A percentile compares a stretch with the other conserved stretches of the same genome.
Conservation (phyloP, 306 rosid genomes). For the Inga leiocalycina region DNA sequence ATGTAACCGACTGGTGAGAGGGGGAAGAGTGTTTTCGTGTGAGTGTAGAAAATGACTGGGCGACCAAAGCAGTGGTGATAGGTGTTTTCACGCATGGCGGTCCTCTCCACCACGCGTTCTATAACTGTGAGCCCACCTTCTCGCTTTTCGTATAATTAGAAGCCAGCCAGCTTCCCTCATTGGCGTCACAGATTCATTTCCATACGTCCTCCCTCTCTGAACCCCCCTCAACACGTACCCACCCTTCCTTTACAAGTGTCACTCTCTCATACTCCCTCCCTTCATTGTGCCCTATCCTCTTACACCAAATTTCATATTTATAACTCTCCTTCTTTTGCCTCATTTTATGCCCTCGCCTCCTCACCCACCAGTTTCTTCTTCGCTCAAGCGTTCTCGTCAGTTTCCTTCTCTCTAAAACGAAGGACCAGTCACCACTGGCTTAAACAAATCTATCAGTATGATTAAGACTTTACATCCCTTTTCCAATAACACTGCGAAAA, state of each 20-base stretch:
- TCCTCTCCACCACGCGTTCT: slow-evolving; percentile 61
- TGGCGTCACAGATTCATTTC: slow-evolving; percentile 31
- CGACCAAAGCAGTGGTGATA: slow-evolving; percentile 59
- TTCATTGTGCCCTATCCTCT: slow-evolving; percentile 60
- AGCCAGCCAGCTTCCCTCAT: not conserved
- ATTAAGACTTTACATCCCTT: slow-evolving; percentile 76
- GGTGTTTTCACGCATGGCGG: slow-evolving; percentile 86
- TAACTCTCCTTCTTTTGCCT: slow-evolving; percentile 22
- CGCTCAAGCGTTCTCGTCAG: not conserved
- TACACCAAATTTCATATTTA: slow-evolving; percentile 6
- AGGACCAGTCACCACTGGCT: not conserved
- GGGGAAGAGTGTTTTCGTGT: not conserved
- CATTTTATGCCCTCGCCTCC: not conserved
- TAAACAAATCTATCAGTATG: slow-evolving; percentile 43
- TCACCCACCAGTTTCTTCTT: not conserved
- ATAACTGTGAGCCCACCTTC: not conserved
- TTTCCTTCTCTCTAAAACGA: not conserved
- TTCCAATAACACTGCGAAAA: slow-evolving; percentile 54
- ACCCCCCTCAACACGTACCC: slow-evolving; percentile 72
- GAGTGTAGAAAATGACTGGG: slow-evolving; percentile 6
- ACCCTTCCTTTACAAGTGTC: slow-evolving; percentile 67
- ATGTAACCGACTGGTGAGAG: slow-evolving; percentile 50
- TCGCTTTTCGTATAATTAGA: slow-evolving; percentile 5
- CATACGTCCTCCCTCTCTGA: slow-evolving; percentile 17
- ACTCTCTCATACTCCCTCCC: slow-evolving; percentile 43